Percentiles rank a stretch among this genome's conserved stretches.
Conservation (phyloP, 345 rosid species). For the Triadica sebifera region DNA sequence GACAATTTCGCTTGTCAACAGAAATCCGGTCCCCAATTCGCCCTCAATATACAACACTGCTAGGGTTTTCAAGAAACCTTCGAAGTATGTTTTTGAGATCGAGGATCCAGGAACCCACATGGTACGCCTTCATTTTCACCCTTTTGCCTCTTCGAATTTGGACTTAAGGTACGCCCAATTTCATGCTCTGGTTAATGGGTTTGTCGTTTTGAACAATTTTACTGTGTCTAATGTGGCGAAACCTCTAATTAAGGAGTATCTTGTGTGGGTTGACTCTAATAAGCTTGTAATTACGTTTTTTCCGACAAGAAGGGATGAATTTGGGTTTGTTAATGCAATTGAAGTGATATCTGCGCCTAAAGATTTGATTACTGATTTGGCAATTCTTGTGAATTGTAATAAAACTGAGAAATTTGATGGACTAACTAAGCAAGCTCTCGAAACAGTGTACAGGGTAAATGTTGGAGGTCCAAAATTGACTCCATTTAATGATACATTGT, state of each 20-base stretch:
- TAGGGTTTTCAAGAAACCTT: slow-evolving; percentile 57
- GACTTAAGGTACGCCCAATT: slow-evolving; percentile 46
- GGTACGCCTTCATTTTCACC: slow-evolving; percentile 75
- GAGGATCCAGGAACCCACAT: slow-evolving; percentile 59
- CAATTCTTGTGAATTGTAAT: slow-evolving; percentile 39
- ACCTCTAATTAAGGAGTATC: slow-evolving; percentile 61
- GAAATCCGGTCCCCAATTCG: slow-evolving; percentile 20
- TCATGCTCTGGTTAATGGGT: slow-evolving; percentile 71
- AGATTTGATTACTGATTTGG: slow-evolving; percentile 66
- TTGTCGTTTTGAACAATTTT: slow-evolving; percentile 69
- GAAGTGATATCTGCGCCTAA: slow-evolving; percentile 89
- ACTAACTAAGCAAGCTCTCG: slow-evolving; percentile 58
- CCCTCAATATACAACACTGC: slow-evolving; percentile 64
- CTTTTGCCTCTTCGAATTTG: slow-evolving; percentile 41
- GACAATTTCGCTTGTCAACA: slow-evolving; percentile 35
- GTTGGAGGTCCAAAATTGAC: slow-evolving; percentile 88
- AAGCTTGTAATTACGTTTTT: slow-evolving; percentile 56
- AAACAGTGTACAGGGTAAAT: slow-evolving; percentile 55
- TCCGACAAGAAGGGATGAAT: slow-evolving; percentile 44
- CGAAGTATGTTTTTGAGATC: slow-evolving; percentile 61
- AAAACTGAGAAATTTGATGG: slow-evolving; percentile 42
- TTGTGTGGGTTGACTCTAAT: slow-evolving; percentile 46
- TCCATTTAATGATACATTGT: slow-evolving; percentile 78
- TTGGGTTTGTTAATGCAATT: slow-evolving; percentile 78
- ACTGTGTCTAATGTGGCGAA: slow-evolving; percentile 17